Evolutionary conservation across 768 basidiomycete species (phyloP).

Genomic region (Hirschioporus abietinus): DNA sequence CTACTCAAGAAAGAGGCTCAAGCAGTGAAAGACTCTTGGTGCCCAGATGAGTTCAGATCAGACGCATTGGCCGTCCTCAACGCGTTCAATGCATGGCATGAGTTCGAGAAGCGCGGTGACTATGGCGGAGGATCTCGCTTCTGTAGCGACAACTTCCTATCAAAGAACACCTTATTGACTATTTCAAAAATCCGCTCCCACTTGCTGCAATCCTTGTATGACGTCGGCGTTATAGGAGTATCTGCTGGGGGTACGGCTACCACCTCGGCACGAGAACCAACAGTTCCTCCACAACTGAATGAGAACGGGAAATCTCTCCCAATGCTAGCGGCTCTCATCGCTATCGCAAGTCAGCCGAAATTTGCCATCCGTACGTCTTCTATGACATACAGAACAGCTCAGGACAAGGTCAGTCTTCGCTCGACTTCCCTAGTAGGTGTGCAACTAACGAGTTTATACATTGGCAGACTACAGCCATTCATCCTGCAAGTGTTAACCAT

Average conservation of each 20-base stretch:
- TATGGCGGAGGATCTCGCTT: slow-evolving; percentile 67
- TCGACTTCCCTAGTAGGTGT: not conserved
- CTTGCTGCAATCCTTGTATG: slow-evolving; percentile 68
- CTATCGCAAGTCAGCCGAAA: slow-evolving; percentile 84
- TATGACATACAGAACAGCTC: slow-evolving; percentile 62
- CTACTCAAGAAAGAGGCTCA: slow-evolving; percentile 68
- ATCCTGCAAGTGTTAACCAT: slow-evolving; percentile 83
- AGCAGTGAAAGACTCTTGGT: slow-evolving; percentile 72
- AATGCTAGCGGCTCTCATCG: slow-evolving; percentile 76
- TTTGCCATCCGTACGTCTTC: slow-evolving; percentile 77
- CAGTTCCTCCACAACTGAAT: slow-evolving; percentile 65
- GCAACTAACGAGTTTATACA: not conserved
- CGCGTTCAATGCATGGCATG: slow-evolving; percentile 82
- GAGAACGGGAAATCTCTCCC: slow-evolving; percentile 69
- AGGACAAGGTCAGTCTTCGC: slow-evolving; percentile 65
- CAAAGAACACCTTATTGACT: slow-evolving; percentile 75
- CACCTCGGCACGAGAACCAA: slow-evolving; percentile 26
- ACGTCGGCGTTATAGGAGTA: slow-evolving; percentile 77
- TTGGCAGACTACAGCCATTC: slow-evolving; percentile 65
- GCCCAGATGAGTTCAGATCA: slow-evolving; percentile 72
- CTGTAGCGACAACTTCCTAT: slow-evolving; percentile 81
- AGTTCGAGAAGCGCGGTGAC: slow-evolving; percentile 59
- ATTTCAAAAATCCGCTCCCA: slow-evolving; percentile 80
- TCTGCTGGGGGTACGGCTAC: slow-evolving; percentile 52
- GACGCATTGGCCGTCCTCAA: slow-evolving; percentile 75